A percentile compares a stretch with the other conserved stretches of the same genome.
These are phyloP conservation scores for Nannizziopsis arthrosporioides DNA, from an alignment of 2,329 filamentous ascomycete genomes.

Conservation along the genomic window DNA sequence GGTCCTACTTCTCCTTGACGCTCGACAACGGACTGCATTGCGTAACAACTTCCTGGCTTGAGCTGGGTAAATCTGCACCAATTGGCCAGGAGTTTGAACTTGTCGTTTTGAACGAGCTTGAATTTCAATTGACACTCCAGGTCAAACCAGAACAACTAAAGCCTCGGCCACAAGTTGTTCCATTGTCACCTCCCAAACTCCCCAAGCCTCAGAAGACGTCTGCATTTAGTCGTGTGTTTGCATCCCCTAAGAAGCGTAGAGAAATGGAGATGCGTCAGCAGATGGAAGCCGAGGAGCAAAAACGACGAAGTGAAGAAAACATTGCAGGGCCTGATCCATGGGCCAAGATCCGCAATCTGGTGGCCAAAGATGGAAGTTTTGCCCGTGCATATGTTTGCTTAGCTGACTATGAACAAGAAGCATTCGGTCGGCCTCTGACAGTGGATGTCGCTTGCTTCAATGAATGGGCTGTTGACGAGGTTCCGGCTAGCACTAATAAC, in stretches of 20 bases:
- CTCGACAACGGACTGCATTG: conserved; percentile 98
- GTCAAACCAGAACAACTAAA: conserved; percentile 82
- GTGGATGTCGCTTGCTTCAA: conserved; percentile 95
- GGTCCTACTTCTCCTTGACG: conserved; percentile 87
- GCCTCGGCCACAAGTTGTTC: conserved; percentile 37
- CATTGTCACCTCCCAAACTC: conserved; percentile 50
- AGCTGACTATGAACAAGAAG: conserved; percentile 78
- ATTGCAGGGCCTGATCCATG: conserved; percentile 50
- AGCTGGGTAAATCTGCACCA: conserved; percentile 79
- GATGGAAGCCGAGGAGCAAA: conserved; percentile 66
- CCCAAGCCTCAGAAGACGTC: conserved; percentile 62
- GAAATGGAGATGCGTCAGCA: conserved; percentile 77
- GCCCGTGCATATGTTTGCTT: conserved; percentile 86
- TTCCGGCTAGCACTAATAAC: conserved; percentile 50
- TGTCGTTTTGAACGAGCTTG: conserved; percentile 92
- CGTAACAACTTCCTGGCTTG: conserved; percentile 90
- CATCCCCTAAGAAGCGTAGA: conserved; percentile 92
- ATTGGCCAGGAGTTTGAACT: conserved; percentile 98
- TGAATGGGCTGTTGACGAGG: conserved; percentile 89
- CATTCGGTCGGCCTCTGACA: conserved; percentile 76
- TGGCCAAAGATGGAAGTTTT: conserved; percentile 86
- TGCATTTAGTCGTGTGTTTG: conserved; percentile 82
- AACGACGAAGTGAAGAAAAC: conserved; percentile 51
- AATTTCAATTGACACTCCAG: conserved; percentile 94
- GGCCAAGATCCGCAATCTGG: conserved; percentile 75